A percentile compares a stretch with the other conserved stretches of the same genome.
phyloP scores from a whole-genome alignment of 78 protist genomes.

The Cavenderia fasciculata region DNA sequence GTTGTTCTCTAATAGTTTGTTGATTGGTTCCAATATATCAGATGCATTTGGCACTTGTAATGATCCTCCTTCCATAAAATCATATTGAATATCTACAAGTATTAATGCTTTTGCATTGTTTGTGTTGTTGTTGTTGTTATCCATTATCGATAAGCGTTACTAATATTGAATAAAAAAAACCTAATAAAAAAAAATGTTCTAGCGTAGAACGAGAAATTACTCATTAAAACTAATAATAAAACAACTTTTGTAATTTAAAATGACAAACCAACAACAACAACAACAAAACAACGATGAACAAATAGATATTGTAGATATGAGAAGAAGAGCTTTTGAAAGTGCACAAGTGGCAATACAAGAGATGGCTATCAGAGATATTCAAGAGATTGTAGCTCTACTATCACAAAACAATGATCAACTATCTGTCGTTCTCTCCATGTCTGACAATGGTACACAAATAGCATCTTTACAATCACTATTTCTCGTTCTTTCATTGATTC shows the following conservation, averaged over 20 bases:
- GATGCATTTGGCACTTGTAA: conserved; percentile 28
- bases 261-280: too few species aligned
- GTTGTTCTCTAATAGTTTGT: neutral
- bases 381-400: neutral
- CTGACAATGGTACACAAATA: neutral
- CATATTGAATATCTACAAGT: conserved; percentile 79
- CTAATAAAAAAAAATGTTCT: too few species aligned
- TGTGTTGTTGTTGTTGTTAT: too few species aligned
- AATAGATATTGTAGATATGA: too few species aligned
- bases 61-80: conserved; percentile 75
- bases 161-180: too few species aligned
- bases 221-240: too few species aligned
- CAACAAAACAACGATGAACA: too few species aligned
- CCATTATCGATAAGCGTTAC: too few species aligned
- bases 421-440: neutral
- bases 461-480: neutral
- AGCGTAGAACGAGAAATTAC: too few species aligned
- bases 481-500: neutral
- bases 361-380: conserved; percentile 1
- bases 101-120: too few species aligned
- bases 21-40: conserved; percentile 62
- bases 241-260: too few species aligned
- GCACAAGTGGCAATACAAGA: neutral
- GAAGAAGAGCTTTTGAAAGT: conserved; percentile 2
- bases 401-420: neutral